phyloP scores from a whole-genome alignment of 2,329 filamentous ascomycete species.

The Rutstroemia sp. region DNA sequence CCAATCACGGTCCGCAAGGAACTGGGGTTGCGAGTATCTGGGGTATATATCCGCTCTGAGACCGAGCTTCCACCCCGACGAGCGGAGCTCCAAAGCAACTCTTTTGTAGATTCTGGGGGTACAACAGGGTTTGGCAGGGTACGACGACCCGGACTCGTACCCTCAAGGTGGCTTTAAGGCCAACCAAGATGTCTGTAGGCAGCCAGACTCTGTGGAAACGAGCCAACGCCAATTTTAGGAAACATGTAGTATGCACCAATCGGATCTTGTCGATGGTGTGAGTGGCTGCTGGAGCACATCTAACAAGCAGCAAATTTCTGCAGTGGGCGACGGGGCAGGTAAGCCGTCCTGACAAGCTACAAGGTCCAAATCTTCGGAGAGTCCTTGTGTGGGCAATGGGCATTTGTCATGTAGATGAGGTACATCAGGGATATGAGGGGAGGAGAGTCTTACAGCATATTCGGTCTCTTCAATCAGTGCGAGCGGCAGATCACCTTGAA shows the following conservation, averaged over 20 bases:
- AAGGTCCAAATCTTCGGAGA: neutral
- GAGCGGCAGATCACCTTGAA: neutral
- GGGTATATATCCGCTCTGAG: neutral
- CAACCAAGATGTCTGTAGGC: neutral
- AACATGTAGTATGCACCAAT: neutral
- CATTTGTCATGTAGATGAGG: neutral
- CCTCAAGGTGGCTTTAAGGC: neutral
- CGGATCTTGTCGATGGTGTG: neutral
- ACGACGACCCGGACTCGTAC: neutral
- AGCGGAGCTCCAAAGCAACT: too few species aligned
- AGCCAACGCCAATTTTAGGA: conserved; percentile 1
- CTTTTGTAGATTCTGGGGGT: too few species aligned
- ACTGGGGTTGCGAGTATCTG: too few species aligned
- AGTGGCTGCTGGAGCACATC: neutral
- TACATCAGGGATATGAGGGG: too few species aligned
- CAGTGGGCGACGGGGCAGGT: neutral
- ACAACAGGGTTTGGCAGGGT: neutral
- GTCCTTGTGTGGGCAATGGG: neutral
- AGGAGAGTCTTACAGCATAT: neutral
- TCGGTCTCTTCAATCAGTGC: neutral
- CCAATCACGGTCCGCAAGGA: too few species aligned
- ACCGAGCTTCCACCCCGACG: too few species aligned
- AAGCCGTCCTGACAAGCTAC: neutral
- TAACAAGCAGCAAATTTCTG: conserved; percentile 1
- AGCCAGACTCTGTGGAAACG: neutral